phyloP scores from a whole-genome alignment of 345 rosid species.

The Crucihimalaya himalaica region DNA sequence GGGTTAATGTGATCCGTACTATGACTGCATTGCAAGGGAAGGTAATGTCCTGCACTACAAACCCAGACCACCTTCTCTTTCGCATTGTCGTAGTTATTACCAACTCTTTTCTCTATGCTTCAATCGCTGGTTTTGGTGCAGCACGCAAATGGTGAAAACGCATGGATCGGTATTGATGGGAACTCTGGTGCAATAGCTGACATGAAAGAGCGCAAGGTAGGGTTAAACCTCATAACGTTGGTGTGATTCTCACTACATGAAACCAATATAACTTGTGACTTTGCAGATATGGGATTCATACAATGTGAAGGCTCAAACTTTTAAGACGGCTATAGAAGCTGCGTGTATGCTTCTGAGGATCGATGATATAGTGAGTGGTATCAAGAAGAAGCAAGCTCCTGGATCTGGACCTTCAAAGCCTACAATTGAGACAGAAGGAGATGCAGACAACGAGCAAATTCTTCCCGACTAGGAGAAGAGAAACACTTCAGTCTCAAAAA shows the following conservation, averaged over 20 bases:
- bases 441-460: conserved; percentile 90
- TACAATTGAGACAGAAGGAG: conserved; percentile 81
- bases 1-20: conserved; percentile 37
- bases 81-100: neutral
- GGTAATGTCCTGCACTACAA: conserved; percentile 44
- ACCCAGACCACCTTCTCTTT: neutral
- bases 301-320: conserved; percentile 86
- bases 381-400: conserved; percentile 91
- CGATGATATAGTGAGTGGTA: conserved; percentile 95
- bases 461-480: conserved; percentile 87
- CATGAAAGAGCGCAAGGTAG: conserved; percentile 85
- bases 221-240: neutral
- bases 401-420: conserved; percentile 76
- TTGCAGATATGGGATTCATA: conserved; percentile 84
- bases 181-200: conserved; percentile 80
- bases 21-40: conserved; percentile 67
- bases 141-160: conserved; percentile 95
- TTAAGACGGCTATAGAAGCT: conserved; percentile 89
- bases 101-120: neutral
- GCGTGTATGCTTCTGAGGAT: conserved; percentile 89
- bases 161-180: conserved; percentile 91
- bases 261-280: neutral
- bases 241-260: neutral
- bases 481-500: neutral
- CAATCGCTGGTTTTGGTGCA: conserved; percentile 19